phyloP scores from a whole-genome alignment of 164 flowering plant genomes.

The Euptelea pleiosperma region DNA sequence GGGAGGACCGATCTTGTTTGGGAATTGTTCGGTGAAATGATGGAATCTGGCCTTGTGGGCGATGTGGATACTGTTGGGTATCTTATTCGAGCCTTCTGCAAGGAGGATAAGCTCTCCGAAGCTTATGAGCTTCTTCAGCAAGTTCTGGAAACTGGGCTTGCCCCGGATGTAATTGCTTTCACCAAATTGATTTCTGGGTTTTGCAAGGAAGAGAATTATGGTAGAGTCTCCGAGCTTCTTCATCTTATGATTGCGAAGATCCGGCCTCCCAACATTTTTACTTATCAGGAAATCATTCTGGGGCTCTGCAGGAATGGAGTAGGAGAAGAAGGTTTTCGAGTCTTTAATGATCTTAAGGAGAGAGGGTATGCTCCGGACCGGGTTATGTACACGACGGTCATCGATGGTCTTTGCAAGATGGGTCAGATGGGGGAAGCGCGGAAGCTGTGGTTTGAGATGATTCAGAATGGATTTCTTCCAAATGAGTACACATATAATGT shows the following conservation, averaged over 20 bases:
- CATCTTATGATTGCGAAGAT: slow-evolving; percentile 61
- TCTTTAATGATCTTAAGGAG: slow-evolving; percentile 54
- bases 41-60: slow-evolving; percentile 34
- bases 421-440: slow-evolving; percentile 42
- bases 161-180: slow-evolving; percentile 40
- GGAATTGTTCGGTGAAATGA: slow-evolving; percentile 50
- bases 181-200: slow-evolving; percentile 46
- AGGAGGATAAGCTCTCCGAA: slow-evolving; percentile 30
- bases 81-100: slow-evolving; percentile 54
- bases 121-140: slow-evolving; percentile 56
- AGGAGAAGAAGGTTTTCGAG: slow-evolving; percentile 37
- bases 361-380: slow-evolving; percentile 63
- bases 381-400: slow-evolving; percentile 60
- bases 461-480: slow-evolving; percentile 45
- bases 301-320: slow-evolving; percentile 44
- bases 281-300: slow-evolving; percentile 53
- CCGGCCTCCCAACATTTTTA: slow-evolving; percentile 39
- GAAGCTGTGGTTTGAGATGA: slow-evolving; percentile 67
- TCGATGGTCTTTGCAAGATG: slow-evolving; percentile 54
- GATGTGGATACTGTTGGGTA: slow-evolving; percentile 46
- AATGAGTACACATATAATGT: slow-evolving; percentile 56
- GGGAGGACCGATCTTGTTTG: slow-evolving; percentile 53
- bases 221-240: slow-evolving; percentile 45
- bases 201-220: slow-evolving; percentile 26
- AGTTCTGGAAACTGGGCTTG: slow-evolving; percentile 40